Percentiles rank a stretch among this genome's conserved stretches.
Evolutionary conservation across 768 basidiomycete species (phyloP).

Genomic region (Suillus paluster): DNA sequence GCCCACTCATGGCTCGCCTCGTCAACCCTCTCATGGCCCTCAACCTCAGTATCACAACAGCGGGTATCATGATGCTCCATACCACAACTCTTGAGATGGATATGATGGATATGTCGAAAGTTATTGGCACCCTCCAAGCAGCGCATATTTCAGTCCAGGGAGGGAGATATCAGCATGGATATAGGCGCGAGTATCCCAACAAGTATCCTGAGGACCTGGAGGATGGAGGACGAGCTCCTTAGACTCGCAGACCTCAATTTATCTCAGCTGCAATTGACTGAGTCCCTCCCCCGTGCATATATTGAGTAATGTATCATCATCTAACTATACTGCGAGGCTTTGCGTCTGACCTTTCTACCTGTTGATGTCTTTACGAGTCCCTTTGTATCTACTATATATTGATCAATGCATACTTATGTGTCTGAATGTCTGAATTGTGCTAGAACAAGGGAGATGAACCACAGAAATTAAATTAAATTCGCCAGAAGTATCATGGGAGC

Average conservation of each 20-base stretch:
- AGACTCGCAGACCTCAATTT: background rate
- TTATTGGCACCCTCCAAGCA: background rate
- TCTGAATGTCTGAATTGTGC: background rate
- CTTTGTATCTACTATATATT: constrained; percentile 2
- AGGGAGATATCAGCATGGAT: background rate
- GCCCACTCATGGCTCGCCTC: background rate
- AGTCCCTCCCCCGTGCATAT: background rate
- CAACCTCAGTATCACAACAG: background rate
- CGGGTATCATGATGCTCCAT: background rate
- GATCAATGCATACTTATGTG: background rate
- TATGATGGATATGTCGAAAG: background rate
- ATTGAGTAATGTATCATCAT: constrained; percentile 1
- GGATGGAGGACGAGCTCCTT: background rate
- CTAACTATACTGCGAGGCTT: background rate
- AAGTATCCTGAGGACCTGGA: background rate
- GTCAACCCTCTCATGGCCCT: background rate
- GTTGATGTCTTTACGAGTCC: background rate
- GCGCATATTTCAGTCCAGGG: background rate
- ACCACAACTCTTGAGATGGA: background rate
- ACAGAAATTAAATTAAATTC: background rate
- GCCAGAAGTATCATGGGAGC: too few species aligned
- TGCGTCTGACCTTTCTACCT: background rate
- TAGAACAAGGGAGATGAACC: background rate
- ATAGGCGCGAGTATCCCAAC: background rate
- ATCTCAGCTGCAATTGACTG: background rate